These are phyloP conservation scores for Carex scoparia DNA, from an alignment of 176 grass and related monocot species.

Conservation along the genomic window DNA sequence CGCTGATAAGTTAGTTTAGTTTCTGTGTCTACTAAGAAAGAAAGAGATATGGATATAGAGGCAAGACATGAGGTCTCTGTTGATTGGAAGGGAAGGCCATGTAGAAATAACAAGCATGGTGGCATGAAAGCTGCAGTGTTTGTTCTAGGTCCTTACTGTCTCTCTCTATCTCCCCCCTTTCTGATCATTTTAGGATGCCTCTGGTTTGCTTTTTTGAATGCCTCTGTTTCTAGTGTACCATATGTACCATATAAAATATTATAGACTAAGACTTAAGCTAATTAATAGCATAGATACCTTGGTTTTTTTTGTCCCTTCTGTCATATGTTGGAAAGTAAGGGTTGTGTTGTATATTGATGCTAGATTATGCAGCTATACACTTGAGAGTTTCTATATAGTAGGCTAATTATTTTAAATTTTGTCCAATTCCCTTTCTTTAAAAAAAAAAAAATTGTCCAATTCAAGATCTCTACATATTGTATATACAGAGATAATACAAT, in stretches of 20 bases:
- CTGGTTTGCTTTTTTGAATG: not conserved
- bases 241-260: not conserved
- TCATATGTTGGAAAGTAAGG: not conserved
- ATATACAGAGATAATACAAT: not conserved
- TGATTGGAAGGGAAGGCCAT: constrained; percentile 72
- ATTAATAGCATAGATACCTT: not conserved
- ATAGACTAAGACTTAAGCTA: not conserved
- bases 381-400: not conserved
- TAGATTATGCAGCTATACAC: not conserved
- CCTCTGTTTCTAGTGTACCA: not conserved
- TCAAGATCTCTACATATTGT: not conserved
- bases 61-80: constrained; percentile 60
- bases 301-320: not conserved
- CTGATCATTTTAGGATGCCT: not conserved
- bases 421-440: not conserved
- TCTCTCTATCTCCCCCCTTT: not conserved
- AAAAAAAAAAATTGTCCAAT: not conserved
- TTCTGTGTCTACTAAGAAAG: not conserved
- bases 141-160: constrained; percentile 45
- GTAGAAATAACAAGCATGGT: constrained; percentile 57
- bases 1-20: not conserved
- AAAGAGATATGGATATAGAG: constrained; percentile 53
- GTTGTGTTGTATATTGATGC: not conserved
- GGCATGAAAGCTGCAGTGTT: constrained; percentile 90
- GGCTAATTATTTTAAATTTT: not conserved